Evolutionary conservation across 331 rosid genomes (phyloP), one percentile per base, ranked within the genome.

Genomic region (Malus hybrid): DNA sequence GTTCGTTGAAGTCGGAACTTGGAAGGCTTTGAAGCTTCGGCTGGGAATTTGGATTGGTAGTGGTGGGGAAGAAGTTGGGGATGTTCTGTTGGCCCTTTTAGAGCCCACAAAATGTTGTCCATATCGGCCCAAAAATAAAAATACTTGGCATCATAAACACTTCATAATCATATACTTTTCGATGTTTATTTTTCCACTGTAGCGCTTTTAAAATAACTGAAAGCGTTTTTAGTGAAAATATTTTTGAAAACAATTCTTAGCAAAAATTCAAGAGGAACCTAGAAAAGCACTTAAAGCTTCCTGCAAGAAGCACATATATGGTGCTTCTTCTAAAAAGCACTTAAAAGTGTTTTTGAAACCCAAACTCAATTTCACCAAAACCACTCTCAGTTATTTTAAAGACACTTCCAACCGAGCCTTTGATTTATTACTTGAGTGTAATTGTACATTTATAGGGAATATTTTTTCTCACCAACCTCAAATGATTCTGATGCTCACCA

Each of bases 321-420:
- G 11, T 36, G 44, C 11, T 36, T 36, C 0, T 36, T 14, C 0
- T 0, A 48, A 48, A 48, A 48, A 14, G 4, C 12, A 39, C 12
- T 36, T 36, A 36, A 36, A 36, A 36, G 3, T 36, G 10, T 0
- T 9, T 39, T 39, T 39, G 44, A 0, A 39, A 39, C 12, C 1
- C 1, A 39, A 9, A 39, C 2, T 39, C 0, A 14, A 5, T 14
- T 48, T 48, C 19, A 14, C 0, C 3, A 48, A 5, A 14, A 15
- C 0, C 0, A 0, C 0, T 48, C 18, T 48, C 0, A 5, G 0
- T 5, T 0, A 5, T 48, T 14, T 48, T 15, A 48, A 1, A 16
- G 0, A 2, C 1, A 48, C 0, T 48, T 48, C 0, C 3, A 14
- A 48, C 5, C 0, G 7, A 14, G 7, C 0, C 44, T 0, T 9